Percentiles rank a stretch among this genome's conserved stretches.
Conservation (phyloP, 2,329 filamentous ascomycete species). For the Claviceps sp. region DNA sequence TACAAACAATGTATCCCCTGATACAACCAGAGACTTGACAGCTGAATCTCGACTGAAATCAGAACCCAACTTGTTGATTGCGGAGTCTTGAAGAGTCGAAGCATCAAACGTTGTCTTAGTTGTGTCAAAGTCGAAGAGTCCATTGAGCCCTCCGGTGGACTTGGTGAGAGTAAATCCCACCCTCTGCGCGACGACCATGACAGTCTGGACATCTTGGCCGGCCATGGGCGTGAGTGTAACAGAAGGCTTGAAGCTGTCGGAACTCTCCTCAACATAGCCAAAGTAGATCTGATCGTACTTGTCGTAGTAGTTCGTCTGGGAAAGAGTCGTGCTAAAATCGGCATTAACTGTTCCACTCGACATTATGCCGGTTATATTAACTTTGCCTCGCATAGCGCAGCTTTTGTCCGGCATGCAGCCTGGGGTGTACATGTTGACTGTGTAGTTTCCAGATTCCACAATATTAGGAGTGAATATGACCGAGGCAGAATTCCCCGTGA, state of each 20-base stretch:
- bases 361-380: slow-evolving; percentile 69
- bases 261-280: slow-evolving; percentile 67
- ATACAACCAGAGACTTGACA: slow-evolving; percentile 54
- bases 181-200: slow-evolving; percentile 80
- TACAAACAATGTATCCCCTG: slow-evolving; percentile 55
- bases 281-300: slow-evolving; percentile 92
- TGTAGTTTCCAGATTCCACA: slow-evolving; percentile 80
- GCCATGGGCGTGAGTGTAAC: slow-evolving; percentile 62
- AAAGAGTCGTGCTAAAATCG: slow-evolving; percentile 50
- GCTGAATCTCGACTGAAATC: slow-evolving; percentile 53
- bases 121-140: slow-evolving; percentile 80
- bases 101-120: slow-evolving; percentile 35
- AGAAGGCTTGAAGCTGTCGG: slow-evolving; percentile 59
- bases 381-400: slow-evolving; percentile 62
- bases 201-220: slow-evolving; percentile 44
- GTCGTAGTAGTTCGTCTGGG: slow-evolving; percentile 89
- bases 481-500: slow-evolving; percentile 45
- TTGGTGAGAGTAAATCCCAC: slow-evolving; percentile 65
- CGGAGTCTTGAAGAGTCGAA: slow-evolving; percentile 54
- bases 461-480: slow-evolving; percentile 78
- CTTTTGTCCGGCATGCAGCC: slow-evolving; percentile 72
- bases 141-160: slow-evolving; percentile 71
- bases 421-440: slow-evolving; percentile 81
- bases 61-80: slow-evolving; percentile 63
- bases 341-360: slow-evolving; percentile 31